Evolutionary conservation across 306 rosid species (phyloP), one percentile per base, ranked within the genome.

Genomic region (Alnus glutinosa): DNA sequence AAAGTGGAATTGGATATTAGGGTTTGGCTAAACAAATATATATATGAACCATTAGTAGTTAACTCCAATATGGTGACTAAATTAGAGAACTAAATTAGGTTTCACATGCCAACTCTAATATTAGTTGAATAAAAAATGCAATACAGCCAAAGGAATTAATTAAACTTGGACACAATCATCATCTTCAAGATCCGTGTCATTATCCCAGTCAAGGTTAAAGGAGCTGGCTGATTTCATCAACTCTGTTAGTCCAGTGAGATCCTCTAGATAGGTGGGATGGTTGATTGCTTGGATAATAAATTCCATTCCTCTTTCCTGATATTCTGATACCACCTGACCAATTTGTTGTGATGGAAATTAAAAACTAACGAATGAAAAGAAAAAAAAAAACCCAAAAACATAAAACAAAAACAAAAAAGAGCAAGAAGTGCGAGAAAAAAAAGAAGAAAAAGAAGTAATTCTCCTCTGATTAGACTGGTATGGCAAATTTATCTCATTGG

Each of bases 201-300:
- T 30, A 72, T 90, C 97, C 97, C 97, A 92, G 79, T 92, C 97
- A 78, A 95, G 44, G 54, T 89, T 79, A 73, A 87, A 91, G 71
- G 84, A 34, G 80, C 86, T n/a, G 64, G 92, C 94, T 62, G 96
- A 91, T 90, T 91, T 92, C 97, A 91, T 92, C 87, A 95, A 81
- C 85, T 92, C 98, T 42, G 98, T 94, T 37, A 94, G 81, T 73
- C 98, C 98, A 54, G 98, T 92, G 78, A 94, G 80, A 86, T 94
- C 98, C 81, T 94, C 98, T 76, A 95, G 88, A 86, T 87, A 92
- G 3, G 94, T 95, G 18, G 98, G 98, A 90, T 90, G 94, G 82
- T 95, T 95, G 78, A 95, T 91, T 46, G 96, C 93, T 87, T 92
- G 86, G 73, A 95, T 90, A 84, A 92, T 80, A 71, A 95, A 89